Evolutionary conservation across 306 rosid genomes (phyloP).

Genomic region (Casuarina glauca): DNA sequence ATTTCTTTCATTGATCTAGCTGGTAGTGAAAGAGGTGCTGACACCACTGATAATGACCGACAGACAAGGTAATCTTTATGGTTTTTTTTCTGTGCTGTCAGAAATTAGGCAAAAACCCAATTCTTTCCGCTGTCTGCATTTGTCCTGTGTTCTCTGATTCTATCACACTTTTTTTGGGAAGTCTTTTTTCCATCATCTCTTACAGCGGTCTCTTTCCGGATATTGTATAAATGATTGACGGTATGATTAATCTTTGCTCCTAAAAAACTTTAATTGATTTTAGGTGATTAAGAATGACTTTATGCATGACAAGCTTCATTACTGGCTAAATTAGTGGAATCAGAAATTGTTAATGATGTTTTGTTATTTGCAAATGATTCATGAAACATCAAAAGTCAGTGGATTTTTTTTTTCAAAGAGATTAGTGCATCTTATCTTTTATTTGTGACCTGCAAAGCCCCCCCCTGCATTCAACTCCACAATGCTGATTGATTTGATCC

Average conservation of each 20-base stretch:
- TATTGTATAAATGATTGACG: neutral
- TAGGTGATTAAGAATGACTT: neutral
- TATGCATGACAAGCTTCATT: neutral
- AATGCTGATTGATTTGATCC: neutral
- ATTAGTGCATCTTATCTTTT: neutral
- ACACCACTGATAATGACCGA: constrained; percentile 98
- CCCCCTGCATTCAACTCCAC: neutral
- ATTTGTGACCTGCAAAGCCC: neutral
- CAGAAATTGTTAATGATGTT: neutral
- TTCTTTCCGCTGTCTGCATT: neutral
- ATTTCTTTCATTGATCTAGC: constrained; percentile 98
- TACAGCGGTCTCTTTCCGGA: neutral
- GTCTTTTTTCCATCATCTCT: neutral
- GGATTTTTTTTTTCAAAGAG: neutral
- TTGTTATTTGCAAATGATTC: neutral
- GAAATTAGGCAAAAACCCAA: neutral
- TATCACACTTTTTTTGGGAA: neutral
- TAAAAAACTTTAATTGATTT: too few species aligned
- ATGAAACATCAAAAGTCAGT: neutral
- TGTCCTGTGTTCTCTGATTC: neutral
- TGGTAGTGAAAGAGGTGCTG: constrained; percentile 99
- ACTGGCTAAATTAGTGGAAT: neutral
- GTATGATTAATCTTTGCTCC: neutral
- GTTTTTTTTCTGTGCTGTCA: neutral
- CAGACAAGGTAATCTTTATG: constrained; percentile 74